Evolutionary conservation across 2,329 filamentous ascomycete species (phyloP).

Genomic region (Teratosphaeria destructans): DNA sequence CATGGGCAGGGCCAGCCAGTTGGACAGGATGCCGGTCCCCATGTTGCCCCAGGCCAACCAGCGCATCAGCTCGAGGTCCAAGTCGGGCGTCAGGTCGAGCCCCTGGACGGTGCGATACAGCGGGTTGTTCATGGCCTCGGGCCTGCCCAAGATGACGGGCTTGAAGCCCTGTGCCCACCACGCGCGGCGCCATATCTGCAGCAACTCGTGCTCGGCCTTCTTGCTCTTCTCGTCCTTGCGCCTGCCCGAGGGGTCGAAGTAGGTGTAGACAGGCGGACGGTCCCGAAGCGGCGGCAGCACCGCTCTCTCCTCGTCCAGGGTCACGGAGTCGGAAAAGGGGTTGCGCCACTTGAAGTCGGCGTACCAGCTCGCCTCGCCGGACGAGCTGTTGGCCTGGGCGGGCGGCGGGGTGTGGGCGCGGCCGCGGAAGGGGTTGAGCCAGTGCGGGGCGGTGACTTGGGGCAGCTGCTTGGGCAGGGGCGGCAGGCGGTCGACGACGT

Average conservation of each 20-base stretch:
- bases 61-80: slow-evolving; percentile 63
- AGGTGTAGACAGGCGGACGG: slow-evolving; percentile 76
- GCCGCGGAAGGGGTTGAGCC: slow-evolving; percentile 54
- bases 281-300: slow-evolving; percentile 66
- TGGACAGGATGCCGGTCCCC: slow-evolving; percentile 69
- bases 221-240: slow-evolving; percentile 51
- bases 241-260: slow-evolving; percentile 62
- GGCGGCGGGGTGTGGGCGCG: slow-evolving; percentile 62
- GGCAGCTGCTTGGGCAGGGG: slow-evolving; percentile 23
- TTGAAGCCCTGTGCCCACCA: slow-evolving; percentile 94
- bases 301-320: slow-evolving; percentile 70
- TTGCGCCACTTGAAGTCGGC: slow-evolving; percentile 83
- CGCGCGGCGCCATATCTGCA: slow-evolving; percentile 80
- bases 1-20: slow-evolving; percentile 80
- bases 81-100: slow-evolving; percentile 46
- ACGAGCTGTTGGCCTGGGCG: slow-evolving; percentile 66
- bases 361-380: slow-evolving; percentile 73
- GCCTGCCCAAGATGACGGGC: slow-evolving; percentile 67
- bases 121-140: slow-evolving; percentile 75
- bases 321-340: slow-evolving; percentile 73
- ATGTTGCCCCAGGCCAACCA: slow-evolving; percentile 93
- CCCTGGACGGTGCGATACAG: slow-evolving; percentile 61
- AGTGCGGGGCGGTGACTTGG: slow-evolving; percentile 21
- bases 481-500: slow-evolving; percentile 27
- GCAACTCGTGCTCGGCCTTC: slow-evolving; percentile 65